A percentile compares a stretch with the other conserved stretches of the same genome.
These are phyloP conservation scores for Podaxis sp. DNA, from an alignment of 768 basidiomycete species.

Conservation along the genomic window DNA sequence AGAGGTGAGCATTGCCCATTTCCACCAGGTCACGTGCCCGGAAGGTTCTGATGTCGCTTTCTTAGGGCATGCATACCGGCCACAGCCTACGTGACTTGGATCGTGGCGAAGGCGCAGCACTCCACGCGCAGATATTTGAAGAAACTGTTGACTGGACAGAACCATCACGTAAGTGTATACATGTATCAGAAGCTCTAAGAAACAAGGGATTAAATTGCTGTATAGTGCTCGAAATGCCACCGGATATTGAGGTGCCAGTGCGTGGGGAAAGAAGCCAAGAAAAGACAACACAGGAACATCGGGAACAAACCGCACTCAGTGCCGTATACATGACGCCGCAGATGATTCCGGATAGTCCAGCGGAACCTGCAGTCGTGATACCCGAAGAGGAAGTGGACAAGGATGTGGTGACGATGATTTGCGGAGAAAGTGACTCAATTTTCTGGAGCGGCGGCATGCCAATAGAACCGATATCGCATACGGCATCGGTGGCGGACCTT, in stretches of 20 bases:
- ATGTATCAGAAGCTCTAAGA: constrained; percentile 15
- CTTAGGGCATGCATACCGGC: constrained; percentile 69
- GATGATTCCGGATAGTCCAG: constrained; percentile 78
- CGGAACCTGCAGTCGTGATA: constrained; percentile 60
- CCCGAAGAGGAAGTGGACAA: constrained; percentile 71
- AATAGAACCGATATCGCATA: constrained; percentile 32
- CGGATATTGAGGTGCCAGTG: constrained; percentile 48
- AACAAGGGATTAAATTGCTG: constrained; percentile 19
- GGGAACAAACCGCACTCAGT: constrained; percentile 74
- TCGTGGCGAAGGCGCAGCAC: constrained; percentile 81
- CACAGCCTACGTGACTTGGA: constrained; percentile 85
- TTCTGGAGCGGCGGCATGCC: constrained; percentile 51
- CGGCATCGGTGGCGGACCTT: constrained; percentile 65
- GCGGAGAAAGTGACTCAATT: constrained; percentile 58
- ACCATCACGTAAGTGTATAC: constrained; percentile 65
- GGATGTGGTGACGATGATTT: constrained; percentile 63
- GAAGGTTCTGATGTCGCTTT: constrained; percentile 30
- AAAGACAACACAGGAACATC: constrained; percentile 67
- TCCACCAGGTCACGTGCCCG: constrained; percentile 29
- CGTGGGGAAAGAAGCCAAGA: constrained; percentile 73
- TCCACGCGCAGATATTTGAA: constrained; percentile 83
- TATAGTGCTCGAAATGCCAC: constrained; percentile 64
- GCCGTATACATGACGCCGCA: constrained; percentile 70
- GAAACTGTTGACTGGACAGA: constrained; percentile 87
- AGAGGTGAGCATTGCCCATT: constrained; percentile 68